Base-by-base conservation (phyloP, 176 grass and related monocot genomes). In the Metroxylon sagu region DNA sequence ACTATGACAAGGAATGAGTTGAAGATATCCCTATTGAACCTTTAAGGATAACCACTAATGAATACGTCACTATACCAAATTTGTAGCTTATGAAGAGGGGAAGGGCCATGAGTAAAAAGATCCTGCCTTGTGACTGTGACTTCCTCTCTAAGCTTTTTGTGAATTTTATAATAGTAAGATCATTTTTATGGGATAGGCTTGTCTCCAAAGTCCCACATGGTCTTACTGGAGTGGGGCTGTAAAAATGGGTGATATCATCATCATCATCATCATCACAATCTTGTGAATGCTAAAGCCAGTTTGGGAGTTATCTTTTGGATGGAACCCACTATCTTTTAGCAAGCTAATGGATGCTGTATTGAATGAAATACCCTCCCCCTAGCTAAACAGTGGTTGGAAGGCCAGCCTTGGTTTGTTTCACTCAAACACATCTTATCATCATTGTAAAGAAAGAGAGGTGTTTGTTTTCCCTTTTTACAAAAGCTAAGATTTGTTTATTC, bases 401-500 rank as follows among this genome's bases (percentile, higher is more conserved):
- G 58, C 58, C 27, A 60, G 17, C 5, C 57, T 35, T 18, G 58
- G 26, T 18, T 60, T 43, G 2, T 43, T 43, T 43, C 8, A 39
- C 10, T 6, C 5, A 43, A 43, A 10, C 35, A 43, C 58, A 35
- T 60, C 58, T 57, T 69, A 48, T 69, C 27, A 69, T 48, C 53
- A 26, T 14, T n/a, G 8, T 4, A 60, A 43, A 48, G 23, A 68
- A 68, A 68, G 30, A 18, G 14, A 57, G 26, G 30, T 8, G 66
- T 19, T 69, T 39, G 19, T 57, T 57, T 48, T 19, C 66, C 18
- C 53, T 14, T 57, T 49, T 69, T 1, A 23, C 4, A 69, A 69
- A 49, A 16, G 6, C 29, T 5, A 25, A n/a, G 12, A 56, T 48
- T 69, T 69, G 30, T 69, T 57, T 49, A 56, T 69, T 57, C 53